These are phyloP conservation scores for Euryodendron excelsum DNA, from an alignment of 148 eudicot genomes.

Conservation along the genomic window DNA sequence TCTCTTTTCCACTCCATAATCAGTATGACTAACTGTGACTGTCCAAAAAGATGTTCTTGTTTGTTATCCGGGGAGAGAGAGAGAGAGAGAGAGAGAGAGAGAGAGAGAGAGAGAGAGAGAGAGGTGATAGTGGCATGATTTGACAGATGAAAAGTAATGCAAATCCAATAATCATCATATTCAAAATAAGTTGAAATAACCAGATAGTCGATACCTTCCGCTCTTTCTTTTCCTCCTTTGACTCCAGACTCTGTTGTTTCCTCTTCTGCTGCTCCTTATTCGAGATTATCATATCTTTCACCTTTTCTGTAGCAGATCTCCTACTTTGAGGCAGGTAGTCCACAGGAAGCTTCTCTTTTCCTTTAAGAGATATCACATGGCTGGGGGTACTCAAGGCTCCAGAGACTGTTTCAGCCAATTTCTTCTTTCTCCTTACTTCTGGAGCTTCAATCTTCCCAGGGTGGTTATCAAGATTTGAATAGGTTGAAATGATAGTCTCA, in stretches of 20 bases:
- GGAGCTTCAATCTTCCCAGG: slow-evolving; percentile 85
- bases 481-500: slow-evolving; percentile 83
- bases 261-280: slow-evolving; percentile 44
- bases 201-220: slow-evolving; percentile 58
- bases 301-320: slow-evolving; percentile 44
- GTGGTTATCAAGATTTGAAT: slow-evolving; percentile 92
- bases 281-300: slow-evolving; percentile 33
- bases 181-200: slow-evolving; percentile 4
- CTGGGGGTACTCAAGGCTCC: slow-evolving; percentile 36
- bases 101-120: not conserved
- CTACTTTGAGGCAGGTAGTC: slow-evolving; percentile 65
- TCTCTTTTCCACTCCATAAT: not conserved
- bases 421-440: slow-evolving; percentile 54
- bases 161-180: not conserved
- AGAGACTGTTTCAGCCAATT: slow-evolving; percentile 48
- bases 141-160: not conserved
- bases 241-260: slow-evolving; percentile 68
- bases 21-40: not conserved
- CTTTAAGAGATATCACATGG: slow-evolving; percentile 63
- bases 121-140: not conserved
- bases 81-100: not conserved
- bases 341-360: slow-evolving; percentile 75
- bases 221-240: slow-evolving; percentile 98
- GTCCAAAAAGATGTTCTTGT: slow-evolving; percentile 1
- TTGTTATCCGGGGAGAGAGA: not conserved